A percentile compares a stretch with the other conserved stretches of the same genome.
phyloP scores from a whole-genome alignment of 345 rosid species.

The Populus davidiana region DNA sequence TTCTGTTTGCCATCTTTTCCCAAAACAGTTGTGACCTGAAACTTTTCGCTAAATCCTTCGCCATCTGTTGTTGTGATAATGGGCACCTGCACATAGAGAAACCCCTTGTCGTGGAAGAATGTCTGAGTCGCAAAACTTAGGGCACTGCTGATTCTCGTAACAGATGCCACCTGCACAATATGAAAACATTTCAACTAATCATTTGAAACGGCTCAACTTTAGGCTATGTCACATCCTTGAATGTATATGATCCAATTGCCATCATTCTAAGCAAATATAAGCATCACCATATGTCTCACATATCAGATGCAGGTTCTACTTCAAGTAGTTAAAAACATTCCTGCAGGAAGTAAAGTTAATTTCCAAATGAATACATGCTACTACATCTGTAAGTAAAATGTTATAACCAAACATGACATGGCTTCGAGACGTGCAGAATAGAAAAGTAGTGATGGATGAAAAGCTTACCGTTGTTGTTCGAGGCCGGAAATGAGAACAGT shows the following conservation, averaged over 20 bases:
- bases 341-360: too few species aligned
- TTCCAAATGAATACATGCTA: too few species aligned
- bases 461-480: slow-evolving; percentile 72
- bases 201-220: background rate
- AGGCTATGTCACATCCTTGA: background rate
- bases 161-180: slow-evolving; percentile 64
- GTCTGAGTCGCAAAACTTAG: slow-evolving; percentile 60
- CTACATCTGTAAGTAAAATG: too few species aligned
- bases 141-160: slow-evolving; percentile 63
- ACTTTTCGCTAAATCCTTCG: slow-evolving; percentile 59
- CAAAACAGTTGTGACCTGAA: slow-evolving; percentile 52
- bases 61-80: slow-evolving; percentile 62
- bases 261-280: background rate
- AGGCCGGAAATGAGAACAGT: slow-evolving; percentile 70
- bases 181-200: slow-evolving; percentile 2
- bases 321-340: background rate
- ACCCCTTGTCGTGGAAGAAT: slow-evolving; percentile 66
- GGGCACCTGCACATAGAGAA: slow-evolving; percentile 72
- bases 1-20: slow-evolving; percentile 36
- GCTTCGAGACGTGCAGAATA: background rate
- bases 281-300: background rate
- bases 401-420: too few species aligned
- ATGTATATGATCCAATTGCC: background rate
- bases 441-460: background rate
- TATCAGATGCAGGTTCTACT: background rate